A percentile compares a stretch with the other conserved stretches of the same genome.
phyloP scores from a whole-genome alignment of 345 rosid species.

The Heritiera littoralis region DNA sequence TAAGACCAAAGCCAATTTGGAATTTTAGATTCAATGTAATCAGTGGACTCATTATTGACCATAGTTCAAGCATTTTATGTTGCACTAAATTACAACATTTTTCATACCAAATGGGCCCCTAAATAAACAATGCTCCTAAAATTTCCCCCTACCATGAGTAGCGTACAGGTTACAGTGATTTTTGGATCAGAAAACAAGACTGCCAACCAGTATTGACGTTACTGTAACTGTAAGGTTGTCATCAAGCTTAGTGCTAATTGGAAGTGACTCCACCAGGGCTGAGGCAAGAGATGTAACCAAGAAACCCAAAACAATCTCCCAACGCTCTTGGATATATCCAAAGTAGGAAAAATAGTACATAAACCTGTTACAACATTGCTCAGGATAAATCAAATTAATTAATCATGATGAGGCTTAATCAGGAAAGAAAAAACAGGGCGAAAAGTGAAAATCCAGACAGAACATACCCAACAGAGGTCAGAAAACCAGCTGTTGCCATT shows the following conservation, averaged over 20 bases:
- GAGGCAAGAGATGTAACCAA: conserved; percentile 66
- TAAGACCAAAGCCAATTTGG: neutral
- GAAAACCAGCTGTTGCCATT: conserved; percentile 71
- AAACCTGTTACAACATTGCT: conserved; percentile 42
- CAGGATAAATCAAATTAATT: neutral
- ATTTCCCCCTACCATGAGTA: neutral
- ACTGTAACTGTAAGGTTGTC: conserved; percentile 87
- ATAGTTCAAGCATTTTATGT: neutral
- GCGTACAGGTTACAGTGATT: neutral
- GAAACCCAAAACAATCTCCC: conserved; percentile 62
- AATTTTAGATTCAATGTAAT: neutral
- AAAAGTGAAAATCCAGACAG: neutral
- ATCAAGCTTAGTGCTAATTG: conserved; percentile 73
- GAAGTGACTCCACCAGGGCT: conserved; percentile 79
- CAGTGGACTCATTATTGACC: neutral
- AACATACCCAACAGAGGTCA: conserved; percentile 62
- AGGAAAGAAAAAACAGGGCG: neutral
- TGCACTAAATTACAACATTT: neutral
- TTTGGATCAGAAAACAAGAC: conserved; percentile 44
- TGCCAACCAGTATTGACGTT: conserved; percentile 62
- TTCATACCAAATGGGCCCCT: neutral
- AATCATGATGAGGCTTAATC: neutral
- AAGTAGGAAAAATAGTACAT: conserved; percentile 75
- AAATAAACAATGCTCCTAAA: neutral
- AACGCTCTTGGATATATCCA: conserved; percentile 51